phyloP scores from a whole-genome alignment of 1,284 basidiomycete genomes.

The Ceratobasidium theobromae region DNA sequence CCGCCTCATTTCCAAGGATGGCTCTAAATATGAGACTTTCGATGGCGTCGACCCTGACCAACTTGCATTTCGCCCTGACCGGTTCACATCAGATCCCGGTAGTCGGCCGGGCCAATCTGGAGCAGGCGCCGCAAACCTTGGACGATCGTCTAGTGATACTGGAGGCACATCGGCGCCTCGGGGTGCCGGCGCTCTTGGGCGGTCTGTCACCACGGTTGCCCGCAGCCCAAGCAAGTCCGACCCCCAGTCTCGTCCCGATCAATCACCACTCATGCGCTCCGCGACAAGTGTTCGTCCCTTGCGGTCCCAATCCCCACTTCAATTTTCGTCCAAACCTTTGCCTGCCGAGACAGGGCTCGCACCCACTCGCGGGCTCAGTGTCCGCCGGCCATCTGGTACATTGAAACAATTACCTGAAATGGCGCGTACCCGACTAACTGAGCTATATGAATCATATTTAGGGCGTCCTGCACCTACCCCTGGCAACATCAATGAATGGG shows the following conservation, averaged over 20 bases:
- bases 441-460: slow-evolving; percentile 50
- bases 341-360: not conserved
- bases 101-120: not conserved
- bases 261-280: slow-evolving; percentile 48
- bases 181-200: slow-evolving; percentile 5
- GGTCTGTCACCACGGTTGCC: slow-evolving; percentile 11
- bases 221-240: not conserved
- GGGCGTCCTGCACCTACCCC: slow-evolving; percentile 46
- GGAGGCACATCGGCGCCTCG: slow-evolving; percentile 11
- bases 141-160: slow-evolving; percentile 13
- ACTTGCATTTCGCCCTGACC: slow-evolving; percentile 5
- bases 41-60: slow-evolving; percentile 59
- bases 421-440: slow-evolving; percentile 65
- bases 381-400: not conserved
- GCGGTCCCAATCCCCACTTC: slow-evolving; percentile 40
- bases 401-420: not conserved
- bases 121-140: not conserved
- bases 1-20: slow-evolving; percentile 75
- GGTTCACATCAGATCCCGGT: not conserved
- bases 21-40: slow-evolving; percentile 73
- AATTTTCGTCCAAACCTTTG: not conserved
- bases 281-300: slow-evolving; percentile 63
- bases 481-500: slow-evolving; percentile 58
- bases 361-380: not conserved
- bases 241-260: not conserved